Evolutionary conservation across 2,329 filamentous ascomycete genomes (phyloP), one percentile per base, ranked within the genome.

Genomic region (Aspergillus brasiliensis): DNA sequence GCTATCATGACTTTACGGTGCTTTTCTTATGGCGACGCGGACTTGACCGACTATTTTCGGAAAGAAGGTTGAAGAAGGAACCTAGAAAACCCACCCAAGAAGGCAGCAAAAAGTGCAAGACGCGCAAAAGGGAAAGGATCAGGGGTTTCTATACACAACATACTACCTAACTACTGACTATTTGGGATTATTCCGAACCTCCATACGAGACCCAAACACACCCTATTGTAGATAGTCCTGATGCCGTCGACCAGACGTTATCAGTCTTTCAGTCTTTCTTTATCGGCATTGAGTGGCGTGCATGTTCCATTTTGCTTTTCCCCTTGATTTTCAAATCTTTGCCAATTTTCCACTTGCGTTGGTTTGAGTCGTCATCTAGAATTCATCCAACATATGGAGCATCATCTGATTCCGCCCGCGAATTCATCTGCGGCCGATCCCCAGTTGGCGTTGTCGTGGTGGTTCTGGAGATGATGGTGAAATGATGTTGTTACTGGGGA

Each of bases 51-150:
- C 52, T 27, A 17, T 53, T 25, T 28, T 48, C 51, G 38, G 23
- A 49, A 56, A 54, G 52, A 57, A 60, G 54, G 47, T 60, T 55
- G 51, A 58, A 61, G 56, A 59, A 56, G 37, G 44, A 61, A 37
- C 54, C 37, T 53, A 52, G 51, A 55, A 55, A 49, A 11, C 46
- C 8, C 23, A 17, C 46, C 25, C 23, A 8, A 8, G 28, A n/a
- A 11, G 40, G 3, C 4, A 52, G 52, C n/a, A 21, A 46, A 46
- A 21, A 51, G 31, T 37, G 17, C 17, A 27, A 55, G 25, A 47
- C 8, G 8, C 46, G 23, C n/a, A 27, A 49, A 38, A 56, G 46
- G 28, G 25, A 40, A 38, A 48, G 19, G 28, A 48, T 34, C 23
- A 28, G 40, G 42, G 46, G 34, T n/a, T n/a, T 15, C 42, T 15